Evolutionary conservation across 805 yeast species (phyloP).

Genomic region (Ogataea corticis): DNA sequence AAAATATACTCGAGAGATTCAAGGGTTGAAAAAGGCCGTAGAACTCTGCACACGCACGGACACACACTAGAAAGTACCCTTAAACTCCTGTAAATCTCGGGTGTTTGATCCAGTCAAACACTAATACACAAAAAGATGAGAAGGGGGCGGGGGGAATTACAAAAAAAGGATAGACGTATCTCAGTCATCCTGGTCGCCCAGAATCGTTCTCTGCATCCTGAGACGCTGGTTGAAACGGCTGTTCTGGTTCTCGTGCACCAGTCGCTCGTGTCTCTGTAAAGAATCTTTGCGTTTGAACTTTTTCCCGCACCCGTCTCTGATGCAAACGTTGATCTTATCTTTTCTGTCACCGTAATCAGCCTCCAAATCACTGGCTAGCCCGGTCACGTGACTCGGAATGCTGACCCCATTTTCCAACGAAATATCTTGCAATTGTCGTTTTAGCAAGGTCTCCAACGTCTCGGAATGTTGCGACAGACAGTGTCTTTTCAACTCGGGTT

Average conservation of each 20-base stretch:
- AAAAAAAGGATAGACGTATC: not conserved
- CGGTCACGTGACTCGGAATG: too few species aligned
- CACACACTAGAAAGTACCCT: not conserved
- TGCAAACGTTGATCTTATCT: slow-evolving; percentile 21
- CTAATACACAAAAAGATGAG: not conserved
- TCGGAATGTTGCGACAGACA: slow-evolving; percentile 46
- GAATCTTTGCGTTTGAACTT: slow-evolving; percentile 55
- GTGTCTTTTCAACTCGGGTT: slow-evolving; percentile 51
- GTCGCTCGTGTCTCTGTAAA: slow-evolving; percentile 49
- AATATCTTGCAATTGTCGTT: slow-evolving; percentile 8
- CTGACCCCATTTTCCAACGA: slow-evolving; percentile 4
- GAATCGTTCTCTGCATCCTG: slow-evolving; percentile 22
- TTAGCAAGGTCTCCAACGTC: slow-evolving; percentile 14
- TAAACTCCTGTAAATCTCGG: not conserved
- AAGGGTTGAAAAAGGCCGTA: too few species aligned
- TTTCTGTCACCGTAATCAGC: slow-evolving; percentile 3
- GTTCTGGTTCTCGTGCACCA: slow-evolving; percentile 48
- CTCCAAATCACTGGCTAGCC: not conserved
- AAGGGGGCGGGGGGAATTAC: not conserved
- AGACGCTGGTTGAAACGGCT: slow-evolving; percentile 42
- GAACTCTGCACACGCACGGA: not conserved
- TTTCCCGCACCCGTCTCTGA: slow-evolving; percentile 42
- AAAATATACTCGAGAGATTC: too few species aligned
- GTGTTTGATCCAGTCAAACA: slow-evolving; percentile 8
- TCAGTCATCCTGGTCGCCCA: slow-evolving; percentile 17